A percentile compares a stretch with the other conserved stretches of the same genome.
These are phyloP conservation scores for Phyllachora maydis DNA, from an alignment of 2,329 filamentous ascomycete species.

Conservation along the genomic window DNA sequence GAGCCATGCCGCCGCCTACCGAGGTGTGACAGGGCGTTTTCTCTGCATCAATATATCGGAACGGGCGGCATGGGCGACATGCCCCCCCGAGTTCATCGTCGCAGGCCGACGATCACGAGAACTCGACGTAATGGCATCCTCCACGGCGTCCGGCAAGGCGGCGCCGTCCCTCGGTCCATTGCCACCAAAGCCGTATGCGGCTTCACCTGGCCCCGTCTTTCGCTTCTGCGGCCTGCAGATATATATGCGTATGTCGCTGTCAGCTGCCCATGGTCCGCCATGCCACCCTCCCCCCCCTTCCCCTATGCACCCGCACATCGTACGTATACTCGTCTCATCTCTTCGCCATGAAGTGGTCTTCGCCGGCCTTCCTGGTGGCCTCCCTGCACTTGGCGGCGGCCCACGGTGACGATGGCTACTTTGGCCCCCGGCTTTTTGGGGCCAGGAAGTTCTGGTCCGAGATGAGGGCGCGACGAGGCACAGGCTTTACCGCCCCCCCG, in stretches of 20 bases:
- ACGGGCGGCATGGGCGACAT: background rate
- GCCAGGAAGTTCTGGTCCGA: slow-evolving; percentile 9
- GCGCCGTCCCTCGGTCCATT: no score
- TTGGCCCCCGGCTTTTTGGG: slow-evolving; percentile 9
- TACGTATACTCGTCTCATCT: slow-evolving; percentile 3
- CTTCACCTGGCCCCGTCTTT: no score
- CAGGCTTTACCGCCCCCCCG: no score
- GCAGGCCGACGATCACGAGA: no score
- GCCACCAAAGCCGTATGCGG: no score
- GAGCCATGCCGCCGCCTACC: slow-evolving; percentile 1
- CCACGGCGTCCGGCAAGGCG: no score
- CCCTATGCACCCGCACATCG: slow-evolving; percentile 6
- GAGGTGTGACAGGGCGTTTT: slow-evolving; percentile 2
- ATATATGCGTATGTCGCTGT: no score
- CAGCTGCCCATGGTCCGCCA: background rate
- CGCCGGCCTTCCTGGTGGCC: slow-evolving; percentile 7
- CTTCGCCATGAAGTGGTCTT: slow-evolving; percentile 8
- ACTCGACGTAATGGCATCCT: no score
- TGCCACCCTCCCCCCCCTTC: slow-evolving; percentile 1
- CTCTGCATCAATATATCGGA: slow-evolving; percentile 3
- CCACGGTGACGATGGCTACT: slow-evolving; percentile 8
- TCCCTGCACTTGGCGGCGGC: slow-evolving; percentile 7
- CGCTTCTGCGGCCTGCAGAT: no score
- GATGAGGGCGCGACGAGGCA: no score
- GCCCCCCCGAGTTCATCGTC: no score